Evolutionary conservation across 2,329 filamentous ascomycete species (phyloP).

Genomic region (Epichloe uncinata): DNA sequence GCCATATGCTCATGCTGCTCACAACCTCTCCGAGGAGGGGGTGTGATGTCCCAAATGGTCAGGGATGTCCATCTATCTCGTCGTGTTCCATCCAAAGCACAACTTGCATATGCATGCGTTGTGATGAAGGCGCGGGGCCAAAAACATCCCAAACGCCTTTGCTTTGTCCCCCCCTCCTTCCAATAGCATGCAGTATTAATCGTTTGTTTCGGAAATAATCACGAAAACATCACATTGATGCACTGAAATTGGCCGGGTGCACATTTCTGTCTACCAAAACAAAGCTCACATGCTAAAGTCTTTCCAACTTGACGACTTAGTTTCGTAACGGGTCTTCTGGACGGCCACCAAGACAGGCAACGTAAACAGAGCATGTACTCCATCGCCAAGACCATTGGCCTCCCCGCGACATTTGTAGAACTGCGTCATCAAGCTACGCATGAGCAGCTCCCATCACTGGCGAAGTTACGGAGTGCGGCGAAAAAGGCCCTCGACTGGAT

Average conservation of each 20-base stretch:
- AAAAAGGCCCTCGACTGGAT: slow-evolving; percentile 68
- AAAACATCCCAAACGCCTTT: neutral
- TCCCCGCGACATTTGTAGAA: slow-evolving; percentile 71
- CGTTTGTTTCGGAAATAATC: neutral
- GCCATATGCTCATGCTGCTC: neutral
- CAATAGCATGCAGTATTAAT: neutral
- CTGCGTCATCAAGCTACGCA: slow-evolving; percentile 83
- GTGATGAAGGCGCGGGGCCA: neutral
- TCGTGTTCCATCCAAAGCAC: neutral
- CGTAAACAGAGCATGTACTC: slow-evolving; percentile 62
- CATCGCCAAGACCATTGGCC: slow-evolving; percentile 51
- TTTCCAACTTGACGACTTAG: slow-evolving; percentile 22
- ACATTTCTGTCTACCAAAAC: neutral
- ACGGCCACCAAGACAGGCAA: slow-evolving; percentile 55
- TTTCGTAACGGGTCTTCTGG: slow-evolving; percentile 70
- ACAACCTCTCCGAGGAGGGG: neutral
- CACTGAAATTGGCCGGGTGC: neutral
- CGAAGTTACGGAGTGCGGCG: slow-evolving; percentile 56
- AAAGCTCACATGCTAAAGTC: neutral
- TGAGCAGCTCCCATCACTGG: slow-evolving; percentile 67
- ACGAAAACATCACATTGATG: neutral
- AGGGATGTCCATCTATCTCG: neutral
- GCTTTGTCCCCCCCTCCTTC: too few species aligned
- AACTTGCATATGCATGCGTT: neutral
- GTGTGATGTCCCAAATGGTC: neutral